Base-by-base conservation (phyloP, 1,139 yeast genomes). In the Pichia sp. region DNA sequence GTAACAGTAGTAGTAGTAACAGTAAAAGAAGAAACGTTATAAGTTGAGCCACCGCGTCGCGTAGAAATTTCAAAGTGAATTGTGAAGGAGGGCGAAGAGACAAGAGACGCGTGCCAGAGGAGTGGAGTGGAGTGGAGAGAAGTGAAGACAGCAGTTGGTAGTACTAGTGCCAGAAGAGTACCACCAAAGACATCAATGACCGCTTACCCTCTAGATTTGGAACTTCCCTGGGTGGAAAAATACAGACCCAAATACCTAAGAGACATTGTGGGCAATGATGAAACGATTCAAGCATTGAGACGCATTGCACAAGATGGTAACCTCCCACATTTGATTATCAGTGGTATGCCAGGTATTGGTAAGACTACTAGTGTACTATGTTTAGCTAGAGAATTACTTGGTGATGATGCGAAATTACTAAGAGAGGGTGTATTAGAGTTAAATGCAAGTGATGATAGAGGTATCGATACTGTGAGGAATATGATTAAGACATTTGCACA, bases 331-430 rank as follows among this genome's bases (percentile, higher is more conserved):
- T 69, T 91, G 74, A 87, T 91, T 50, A 83, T 91, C 30, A 80
- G 93, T 12, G 96, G 98, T 4, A 65, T 87, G 39, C 98, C 98
- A 11, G 98, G 98, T 49, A 88, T 91, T 42, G 98, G 98, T 31
- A 91, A 91, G 57, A 91, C 98, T 7, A 91, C 98, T 0, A 82
- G 96, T 2, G 75, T 91, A 11, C 87, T 85, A 46, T 88, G 97
- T 63, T 69, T 91, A 27, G 97, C 98, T 0, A 70, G 76, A 35
- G 94, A 85, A 53, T 60, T 91, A 34, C 66, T 91, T 22, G 96
- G 96, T 0, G 74, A 75, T 13, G 63, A 76, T 26, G 28, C 33
- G 1, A 32, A 38, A 16, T 27, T 46, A 18, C 81, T 81, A 53
- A 67, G 69, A 26, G 91, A 80, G 47, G 98, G 96, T 0, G 93